Base-by-base conservation (phyloP, 176 grass and related monocot genomes). In the Calamus simplicifolius region DNA sequence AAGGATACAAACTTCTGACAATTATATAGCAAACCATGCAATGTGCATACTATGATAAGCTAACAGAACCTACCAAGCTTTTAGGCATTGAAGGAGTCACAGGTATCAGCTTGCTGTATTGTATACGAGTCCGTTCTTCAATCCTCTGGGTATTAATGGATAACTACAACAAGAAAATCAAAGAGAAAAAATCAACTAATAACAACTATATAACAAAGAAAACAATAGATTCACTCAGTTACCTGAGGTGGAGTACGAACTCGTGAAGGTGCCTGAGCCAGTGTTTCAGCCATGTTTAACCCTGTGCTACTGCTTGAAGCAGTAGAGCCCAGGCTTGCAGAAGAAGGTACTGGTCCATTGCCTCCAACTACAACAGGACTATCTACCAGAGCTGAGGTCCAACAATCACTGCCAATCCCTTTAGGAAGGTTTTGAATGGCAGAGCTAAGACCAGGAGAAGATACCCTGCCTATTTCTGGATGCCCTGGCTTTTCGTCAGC, bases 211-310 rank as follows among this genome's bases (percentile, higher is more conserved):
- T 54, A 30, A 61, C 19, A 25, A 6, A 16, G 54, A 72, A 50
- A 53, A 18, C n/a, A 31, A 26, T 76, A 58, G 50, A 64, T 48
- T 69, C 16, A 65, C 52, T 57, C 50, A 29, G 52, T 35, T 59
- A 90, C 87, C 87, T 86, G 87, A 8, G 77, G 87, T 26, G 69
- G 10, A 5, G 75, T 82, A 35, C 59, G 72, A 66, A 59, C 64
- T 62, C 67, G 78, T 53, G 81, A 59, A n/a, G 87, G 87, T 0
- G 69, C 54, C 50, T 90, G 87, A 73, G 81, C 81, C 21, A 90
- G 73, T 64, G 87, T 81, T 76, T 86, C 79, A 52, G 82, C 82
- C 87, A 85, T 89, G 64, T 71, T 89, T 83, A 89, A 77, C 18
- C 64, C 48, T 50, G 52, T 59, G 5, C 57, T 73, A 4, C 67